A percentile compares a stretch with the other conserved stretches of the same genome.
phyloP scores from a whole-genome alignment of 2,329 filamentous ascomycete species.

The Fusarium sp. region DNA sequence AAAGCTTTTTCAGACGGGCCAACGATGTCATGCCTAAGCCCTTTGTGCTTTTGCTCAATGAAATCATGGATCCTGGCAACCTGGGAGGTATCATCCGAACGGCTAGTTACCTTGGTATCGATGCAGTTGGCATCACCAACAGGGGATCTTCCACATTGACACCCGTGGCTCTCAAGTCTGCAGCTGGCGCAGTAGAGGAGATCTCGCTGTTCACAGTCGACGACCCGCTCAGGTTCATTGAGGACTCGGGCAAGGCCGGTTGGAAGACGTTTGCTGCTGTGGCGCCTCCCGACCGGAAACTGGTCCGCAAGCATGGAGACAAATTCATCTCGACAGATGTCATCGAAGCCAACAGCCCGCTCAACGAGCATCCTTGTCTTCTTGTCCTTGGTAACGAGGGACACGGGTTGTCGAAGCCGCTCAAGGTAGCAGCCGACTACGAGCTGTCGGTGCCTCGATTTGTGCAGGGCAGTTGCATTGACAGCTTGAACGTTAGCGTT shows the following conservation, averaged over 20 bases:
- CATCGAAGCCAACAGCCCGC: slow-evolving; percentile 63
- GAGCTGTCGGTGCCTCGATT: slow-evolving; percentile 74
- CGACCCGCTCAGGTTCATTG: slow-evolving; percentile 77
- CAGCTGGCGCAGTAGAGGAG: slow-evolving; percentile 87
- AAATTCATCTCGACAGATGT: slow-evolving; percentile 63
- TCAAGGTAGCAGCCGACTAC: slow-evolving; percentile 75
- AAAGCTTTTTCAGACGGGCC: slow-evolving; percentile 58
- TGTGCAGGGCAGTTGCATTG: slow-evolving; percentile 70
- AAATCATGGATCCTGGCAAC: slow-evolving; percentile 88
- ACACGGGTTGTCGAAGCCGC: slow-evolving; percentile 73
- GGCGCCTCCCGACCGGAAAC: slow-evolving; percentile 55
- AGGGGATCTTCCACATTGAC: slow-evolving; percentile 80
- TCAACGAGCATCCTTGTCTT: slow-evolving; percentile 75
- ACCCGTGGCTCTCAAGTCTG: slow-evolving; percentile 85
- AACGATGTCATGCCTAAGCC: slow-evolving; percentile 64
- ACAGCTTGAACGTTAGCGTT: slow-evolving; percentile 94
- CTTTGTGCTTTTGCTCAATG: slow-evolving; percentile 79
- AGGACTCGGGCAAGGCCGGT: slow-evolving; percentile 73
- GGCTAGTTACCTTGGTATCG: slow-evolving; percentile 89
- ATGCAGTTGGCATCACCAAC: slow-evolving; percentile 82
- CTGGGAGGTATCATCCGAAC: slow-evolving; percentile 90
- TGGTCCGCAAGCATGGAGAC: slow-evolving; percentile 50
- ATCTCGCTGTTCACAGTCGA: slow-evolving; percentile 78
- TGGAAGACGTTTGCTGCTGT: slow-evolving; percentile 89
- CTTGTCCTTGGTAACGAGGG: slow-evolving; percentile 88